phyloP scores from a whole-genome alignment of 768 basidiomycete species.

The Hydnomerulius pinastri region DNA sequence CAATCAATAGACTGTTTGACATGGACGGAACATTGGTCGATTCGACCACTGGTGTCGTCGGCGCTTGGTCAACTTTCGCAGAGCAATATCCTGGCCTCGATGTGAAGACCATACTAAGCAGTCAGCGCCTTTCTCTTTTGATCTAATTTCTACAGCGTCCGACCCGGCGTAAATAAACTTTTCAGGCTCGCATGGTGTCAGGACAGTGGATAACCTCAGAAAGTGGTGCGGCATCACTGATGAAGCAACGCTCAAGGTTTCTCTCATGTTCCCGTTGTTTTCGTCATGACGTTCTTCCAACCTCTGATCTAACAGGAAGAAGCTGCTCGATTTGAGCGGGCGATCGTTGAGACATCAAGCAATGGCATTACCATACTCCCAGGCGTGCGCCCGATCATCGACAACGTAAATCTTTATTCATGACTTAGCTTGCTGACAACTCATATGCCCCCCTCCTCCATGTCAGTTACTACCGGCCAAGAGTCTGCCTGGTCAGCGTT shows the following conservation, averaged over 20 bases:
- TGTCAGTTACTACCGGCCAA: slow-evolving; percentile 29
- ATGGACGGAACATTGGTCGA: slow-evolving; percentile 86
- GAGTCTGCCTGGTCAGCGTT: slow-evolving; percentile 57
- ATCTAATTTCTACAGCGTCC: neutral
- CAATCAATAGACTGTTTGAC: slow-evolving; percentile 62
- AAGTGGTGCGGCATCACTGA: slow-evolving; percentile 71
- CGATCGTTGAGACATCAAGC: slow-evolving; percentile 65
- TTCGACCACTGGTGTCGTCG: slow-evolving; percentile 79
- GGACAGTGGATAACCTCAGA: slow-evolving; percentile 79
- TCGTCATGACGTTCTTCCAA: slow-evolving; percentile 3
- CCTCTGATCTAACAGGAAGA: slow-evolving; percentile 48
- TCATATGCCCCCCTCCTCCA: slow-evolving; percentile 8
- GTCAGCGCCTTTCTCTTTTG: slow-evolving; percentile 39
- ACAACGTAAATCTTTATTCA: slow-evolving; percentile 41
- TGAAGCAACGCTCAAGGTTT: slow-evolving; percentile 68
- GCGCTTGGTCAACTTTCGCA: slow-evolving; percentile 81
- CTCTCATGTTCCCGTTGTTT: neutral
- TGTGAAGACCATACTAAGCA: slow-evolving; percentile 59
- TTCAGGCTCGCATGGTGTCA: slow-evolving; percentile 77
- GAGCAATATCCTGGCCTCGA: slow-evolving; percentile 68
- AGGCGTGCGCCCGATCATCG: slow-evolving; percentile 63
- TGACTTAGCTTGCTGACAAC: neutral
- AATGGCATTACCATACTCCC: slow-evolving; percentile 71
- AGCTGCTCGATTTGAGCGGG: slow-evolving; percentile 76
- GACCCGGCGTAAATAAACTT: neutral